phyloP scores from a whole-genome alignment of 148 eudicot species.

The Rhododendron mucronatum region DNA sequence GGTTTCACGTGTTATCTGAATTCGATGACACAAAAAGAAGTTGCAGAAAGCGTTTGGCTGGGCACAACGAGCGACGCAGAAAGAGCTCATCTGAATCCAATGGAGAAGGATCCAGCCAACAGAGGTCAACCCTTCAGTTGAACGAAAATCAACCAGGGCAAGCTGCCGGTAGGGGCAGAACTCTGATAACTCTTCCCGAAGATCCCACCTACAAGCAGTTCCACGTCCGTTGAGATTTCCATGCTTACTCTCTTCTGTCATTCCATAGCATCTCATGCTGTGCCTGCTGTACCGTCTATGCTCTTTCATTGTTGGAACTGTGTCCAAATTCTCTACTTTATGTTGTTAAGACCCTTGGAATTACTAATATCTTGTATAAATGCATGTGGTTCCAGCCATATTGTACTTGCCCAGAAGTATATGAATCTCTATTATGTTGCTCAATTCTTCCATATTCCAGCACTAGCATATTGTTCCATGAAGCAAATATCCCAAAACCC shows the following conservation, averaged over 20 bases:
- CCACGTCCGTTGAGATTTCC: neutral
- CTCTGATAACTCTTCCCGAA: neutral
- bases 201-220: neutral
- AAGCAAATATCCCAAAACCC: neutral
- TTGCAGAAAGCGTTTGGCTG: conserved; percentile 8
- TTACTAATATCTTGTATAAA: neutral
- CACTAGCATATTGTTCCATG: neutral
- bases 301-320: neutral
- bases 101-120: conserved; percentile 4
- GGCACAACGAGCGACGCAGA: conserved; percentile 3
- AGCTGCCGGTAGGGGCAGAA: neutral
- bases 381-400: neutral
- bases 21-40: conserved; percentile 8
- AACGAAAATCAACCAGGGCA: neutral
- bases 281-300: neutral
- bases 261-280: neutral
- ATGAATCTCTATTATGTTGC: neutral
- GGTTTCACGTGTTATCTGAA: conserved; percentile 3
- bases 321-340: neutral
- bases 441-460: neutral
- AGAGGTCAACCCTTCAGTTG: neutral
- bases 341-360: neutral
- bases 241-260: conserved; percentile 13
- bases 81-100: conserved; percentile 10
- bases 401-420: neutral